Percentiles rank a stretch among this genome's conserved stretches.
These are phyloP conservation scores for Geotrichum candidum DNA, from an alignment of 1,139 yeast genomes.

Conservation along the genomic window DNA sequence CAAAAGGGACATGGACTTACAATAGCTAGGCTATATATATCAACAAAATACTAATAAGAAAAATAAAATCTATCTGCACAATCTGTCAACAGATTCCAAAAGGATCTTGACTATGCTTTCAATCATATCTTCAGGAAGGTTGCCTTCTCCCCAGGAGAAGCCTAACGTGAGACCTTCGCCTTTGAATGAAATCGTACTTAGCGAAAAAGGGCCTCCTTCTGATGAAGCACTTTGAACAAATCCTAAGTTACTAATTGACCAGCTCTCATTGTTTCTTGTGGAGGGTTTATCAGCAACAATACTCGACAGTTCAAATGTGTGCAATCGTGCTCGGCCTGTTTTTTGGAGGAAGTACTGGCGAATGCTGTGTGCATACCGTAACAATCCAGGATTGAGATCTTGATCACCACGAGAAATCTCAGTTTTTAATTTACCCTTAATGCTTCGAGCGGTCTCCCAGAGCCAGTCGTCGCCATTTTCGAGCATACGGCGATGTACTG, in stretches of 20 bases:
- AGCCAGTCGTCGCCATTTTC: neutral
- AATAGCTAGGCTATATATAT: neutral
- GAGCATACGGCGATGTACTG: neutral
- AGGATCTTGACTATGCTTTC: neutral
- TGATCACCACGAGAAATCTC: constrained; percentile 3
- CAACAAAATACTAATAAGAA: neutral
- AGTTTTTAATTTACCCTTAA: neutral
- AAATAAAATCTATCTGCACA: neutral
- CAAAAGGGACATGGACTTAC: neutral
- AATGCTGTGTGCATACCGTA: constrained; percentile 3
- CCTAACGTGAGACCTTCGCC: constrained; percentile 1
- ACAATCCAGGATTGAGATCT: constrained; percentile 12
- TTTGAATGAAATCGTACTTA: constrained; percentile 8
- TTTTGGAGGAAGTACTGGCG: constrained; percentile 1
- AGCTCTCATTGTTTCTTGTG: neutral
- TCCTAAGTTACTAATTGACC: neutral
- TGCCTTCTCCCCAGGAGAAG: constrained; percentile 2
- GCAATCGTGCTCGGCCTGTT: neutral
- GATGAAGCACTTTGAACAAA: constrained; percentile 5
- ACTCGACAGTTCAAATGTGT: constrained; percentile 13
- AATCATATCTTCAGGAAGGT: neutral
- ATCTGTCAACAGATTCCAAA: neutral
- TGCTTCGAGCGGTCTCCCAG: neutral
- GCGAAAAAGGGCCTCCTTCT: neutral
- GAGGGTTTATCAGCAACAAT: neutral